Base-by-base conservation (phyloP, 164 flowering plant genomes). In the Stephania cephalantha region DNA sequence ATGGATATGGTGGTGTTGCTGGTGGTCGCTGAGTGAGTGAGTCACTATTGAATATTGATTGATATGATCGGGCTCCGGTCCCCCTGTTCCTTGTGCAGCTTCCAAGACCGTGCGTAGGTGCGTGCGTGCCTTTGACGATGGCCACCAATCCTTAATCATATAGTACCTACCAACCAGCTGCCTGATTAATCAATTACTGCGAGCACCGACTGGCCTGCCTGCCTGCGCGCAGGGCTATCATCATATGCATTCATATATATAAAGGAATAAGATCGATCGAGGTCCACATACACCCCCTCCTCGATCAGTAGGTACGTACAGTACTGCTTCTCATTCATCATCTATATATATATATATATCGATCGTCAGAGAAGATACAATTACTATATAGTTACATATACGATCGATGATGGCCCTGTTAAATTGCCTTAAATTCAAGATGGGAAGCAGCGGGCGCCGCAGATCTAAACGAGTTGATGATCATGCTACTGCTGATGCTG, bases 371-470 rank as follows among this genome's bases (percentile, higher is more conserved):
- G 76, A 46, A 71, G 13, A 46, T 3, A 11, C 48, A 68, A 9
- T 46, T 4, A 25, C 45, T 72, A 30, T 12, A 1, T 6, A 25
- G 42, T 5, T 15, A 67, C 3, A 67, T 5, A 10, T 13, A 67
- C 42, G 30, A 17, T 20, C 30, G 73, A 46, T 25, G 46, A 81
- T 81, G 81, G 81, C 77, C 68, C 76, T 68, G 71, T 70, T 73
- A 74, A 77, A 55, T 75, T 83, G 68, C 72, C 65, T 81, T 67
- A 74, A 64, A 42, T 69, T 74, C 71, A 78, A 74, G 55, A 68
- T 70, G 42, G 42, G 42, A 2, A 35, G 42, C 42, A 35, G 42
- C 46, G 50, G 75, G 72, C 61, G 78, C 3, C 61, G 78, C 3
- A 80, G 76, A 74, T 55, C 78, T 15, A 78, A 72, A 50, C 46